Evolutionary conservation across 2,329 filamentous ascomycete species (phyloP).

Genomic region (Chaetomium sp.): DNA sequence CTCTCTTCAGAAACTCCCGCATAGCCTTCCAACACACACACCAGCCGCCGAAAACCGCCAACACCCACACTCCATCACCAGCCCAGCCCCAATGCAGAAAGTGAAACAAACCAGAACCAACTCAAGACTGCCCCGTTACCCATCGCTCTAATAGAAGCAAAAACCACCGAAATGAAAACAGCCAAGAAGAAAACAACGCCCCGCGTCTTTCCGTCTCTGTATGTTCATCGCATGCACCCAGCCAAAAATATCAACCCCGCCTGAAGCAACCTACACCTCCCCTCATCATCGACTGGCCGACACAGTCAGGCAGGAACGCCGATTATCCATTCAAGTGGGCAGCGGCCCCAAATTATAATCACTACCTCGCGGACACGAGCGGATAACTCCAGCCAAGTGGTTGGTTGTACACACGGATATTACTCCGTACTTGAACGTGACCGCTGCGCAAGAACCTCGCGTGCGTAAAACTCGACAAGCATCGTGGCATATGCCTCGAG

Average conservation of each 20-base stretch:
- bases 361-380: too few relatives aligned
- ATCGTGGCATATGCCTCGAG: slow-evolving; percentile 96
- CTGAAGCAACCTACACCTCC: neutral
- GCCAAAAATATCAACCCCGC: neutral
- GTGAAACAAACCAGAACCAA: neutral
- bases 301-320: neutral
- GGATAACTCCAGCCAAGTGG: too few relatives aligned
- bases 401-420: neutral
- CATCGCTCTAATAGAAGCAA: neutral
- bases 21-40: too few relatives aligned
- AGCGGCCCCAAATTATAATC: too few relatives aligned
- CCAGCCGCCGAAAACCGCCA: too few relatives aligned
- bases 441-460: slow-evolving; percentile 63
- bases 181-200: neutral
- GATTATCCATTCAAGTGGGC: neutral
- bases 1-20: too few relatives aligned
- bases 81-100: too few relatives aligned
- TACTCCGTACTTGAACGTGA: neutral
- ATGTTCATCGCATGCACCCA: neutral
- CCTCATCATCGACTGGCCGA: neutral
- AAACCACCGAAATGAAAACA: neutral
- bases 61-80: too few relatives aligned
- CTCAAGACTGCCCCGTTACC: neutral
- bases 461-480: slow-evolving; percentile 95
- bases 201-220: neutral